Evolutionary conservation across 2,329 filamentous ascomycete species (phyloP).

Genomic region (Calonectria multiphialidica): DNA sequence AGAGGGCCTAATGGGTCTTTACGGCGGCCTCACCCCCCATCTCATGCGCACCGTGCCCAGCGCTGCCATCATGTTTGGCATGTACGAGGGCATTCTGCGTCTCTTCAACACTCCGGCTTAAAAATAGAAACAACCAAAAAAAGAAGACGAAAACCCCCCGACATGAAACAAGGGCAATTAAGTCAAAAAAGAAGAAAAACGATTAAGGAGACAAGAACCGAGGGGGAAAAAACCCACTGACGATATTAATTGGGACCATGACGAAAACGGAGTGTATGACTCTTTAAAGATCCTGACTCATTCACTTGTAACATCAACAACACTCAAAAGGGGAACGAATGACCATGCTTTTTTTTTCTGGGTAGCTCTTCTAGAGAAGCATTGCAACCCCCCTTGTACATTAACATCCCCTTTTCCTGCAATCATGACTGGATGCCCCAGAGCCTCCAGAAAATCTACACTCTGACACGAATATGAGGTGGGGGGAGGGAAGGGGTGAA

Average conservation of each 20-base stretch:
- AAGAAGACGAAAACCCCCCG: not conserved
- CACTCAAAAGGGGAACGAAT: not conserved
- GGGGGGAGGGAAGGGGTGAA: not conserved
- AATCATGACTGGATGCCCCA: not conserved
- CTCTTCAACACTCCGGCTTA: constrained; percentile 56
- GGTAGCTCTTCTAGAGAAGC: not conserved
- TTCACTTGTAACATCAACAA: not conserved
- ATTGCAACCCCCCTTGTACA: not conserved
- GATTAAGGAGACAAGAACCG: not conserved
- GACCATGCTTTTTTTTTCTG: not conserved
- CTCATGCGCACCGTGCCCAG: constrained; percentile 91
- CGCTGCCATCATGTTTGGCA: constrained; percentile 96
- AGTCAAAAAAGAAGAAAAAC: not conserved
- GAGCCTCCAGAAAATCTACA: not conserved
- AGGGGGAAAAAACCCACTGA: not conserved
- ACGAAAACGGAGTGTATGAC: constrained; percentile 1
- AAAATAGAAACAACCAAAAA: not conserved
- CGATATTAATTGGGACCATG: not conserved
- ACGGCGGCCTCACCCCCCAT: constrained; percentile 92
- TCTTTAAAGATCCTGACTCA: not conserved
- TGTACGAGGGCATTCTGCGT: constrained; percentile 74
- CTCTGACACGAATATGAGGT: not conserved
- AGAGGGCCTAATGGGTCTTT: constrained; percentile 87
- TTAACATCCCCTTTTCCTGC: not conserved
- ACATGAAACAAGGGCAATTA: not conserved